These are phyloP conservation scores for Golubevia pallescens DNA, from an alignment of 1,284 basidiomycete species.

Conservation along the genomic window DNA sequence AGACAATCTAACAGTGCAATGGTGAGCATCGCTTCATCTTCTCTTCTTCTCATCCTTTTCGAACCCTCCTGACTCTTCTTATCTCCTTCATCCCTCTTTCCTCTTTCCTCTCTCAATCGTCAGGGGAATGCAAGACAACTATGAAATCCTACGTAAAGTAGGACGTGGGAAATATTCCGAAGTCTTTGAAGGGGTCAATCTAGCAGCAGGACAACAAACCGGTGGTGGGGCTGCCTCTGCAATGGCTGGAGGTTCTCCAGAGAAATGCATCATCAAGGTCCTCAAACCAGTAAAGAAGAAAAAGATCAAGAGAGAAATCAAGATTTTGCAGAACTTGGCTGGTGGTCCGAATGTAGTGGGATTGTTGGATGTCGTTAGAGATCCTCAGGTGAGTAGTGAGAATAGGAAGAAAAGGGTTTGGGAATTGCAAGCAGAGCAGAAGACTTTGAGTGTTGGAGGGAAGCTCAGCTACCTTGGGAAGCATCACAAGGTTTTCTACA, in stretches of 20 bases:
- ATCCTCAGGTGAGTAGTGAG: slow-evolving; percentile 69
- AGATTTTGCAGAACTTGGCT: slow-evolving; percentile 94
- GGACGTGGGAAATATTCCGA: slow-evolving; percentile 96
- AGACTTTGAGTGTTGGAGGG: too few relatives aligned
- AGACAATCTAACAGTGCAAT: slow-evolving; percentile 58
- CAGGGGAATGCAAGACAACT: slow-evolving; percentile 80
- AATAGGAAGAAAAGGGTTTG: too few relatives aligned
- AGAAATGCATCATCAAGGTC: slow-evolving; percentile 98
- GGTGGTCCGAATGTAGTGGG: slow-evolving; percentile 88
- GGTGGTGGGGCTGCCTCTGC: neutral
- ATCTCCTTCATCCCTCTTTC: slow-evolving; percentile 2
- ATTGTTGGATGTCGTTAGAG: slow-evolving; percentile 92
- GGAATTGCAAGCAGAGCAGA: too few relatives aligned
- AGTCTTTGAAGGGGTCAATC: slow-evolving; percentile 96
- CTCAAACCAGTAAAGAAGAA: slow-evolving; percentile 99
- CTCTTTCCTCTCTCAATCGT: neutral
- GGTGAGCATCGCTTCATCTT: slow-evolving; percentile 12
- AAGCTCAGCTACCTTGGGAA: too few relatives aligned
- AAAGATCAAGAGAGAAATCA: slow-evolving; percentile 99
- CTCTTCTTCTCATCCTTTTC: slow-evolving; percentile 5
- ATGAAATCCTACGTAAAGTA: slow-evolving; percentile 96
- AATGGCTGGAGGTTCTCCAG: slow-evolving; percentile 52
- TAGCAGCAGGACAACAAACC: slow-evolving; percentile 72
- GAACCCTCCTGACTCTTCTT: slow-evolving; percentile 6
- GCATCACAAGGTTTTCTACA: too few relatives aligned